Conservation (phyloP, 805 yeast species). For the Ogataea wickerhamii region DNA sequence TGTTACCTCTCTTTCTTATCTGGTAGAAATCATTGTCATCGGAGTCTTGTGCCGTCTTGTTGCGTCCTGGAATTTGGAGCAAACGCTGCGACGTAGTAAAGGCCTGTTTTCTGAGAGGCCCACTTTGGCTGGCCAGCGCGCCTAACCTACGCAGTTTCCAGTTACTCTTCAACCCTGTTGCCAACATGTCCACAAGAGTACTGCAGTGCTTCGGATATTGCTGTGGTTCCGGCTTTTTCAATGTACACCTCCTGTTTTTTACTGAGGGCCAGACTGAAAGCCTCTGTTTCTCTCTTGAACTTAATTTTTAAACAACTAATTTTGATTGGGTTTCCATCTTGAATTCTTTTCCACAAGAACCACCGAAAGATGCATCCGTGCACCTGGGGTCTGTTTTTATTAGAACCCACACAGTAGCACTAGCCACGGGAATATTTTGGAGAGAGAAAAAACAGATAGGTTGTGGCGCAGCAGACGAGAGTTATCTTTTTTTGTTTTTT, state of each 20-base stretch:
- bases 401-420: no score
- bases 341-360: background rate
- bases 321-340: conserved; percentile 11
- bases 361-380: no score
- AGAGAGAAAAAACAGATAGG: no score
- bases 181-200: conserved; percentile 5
- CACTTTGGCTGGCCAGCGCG: conserved; percentile 5
- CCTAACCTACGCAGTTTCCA: conserved; percentile 6
- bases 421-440: no score
- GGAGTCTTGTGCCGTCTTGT: conserved; percentile 22
- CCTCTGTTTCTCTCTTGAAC: background rate
- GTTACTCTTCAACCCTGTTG: conserved; percentile 7
- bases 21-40: conserved; percentile 31
- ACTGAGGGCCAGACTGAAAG: background rate
- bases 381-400: no score
- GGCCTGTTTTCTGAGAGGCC: background rate
- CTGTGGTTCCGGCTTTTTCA: background rate
- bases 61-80: conserved; percentile 4
- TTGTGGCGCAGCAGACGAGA: no score
- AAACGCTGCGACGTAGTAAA: conserved; percentile 5
- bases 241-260: background rate
- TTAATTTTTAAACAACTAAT: conserved; percentile 6
- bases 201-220: background rate
- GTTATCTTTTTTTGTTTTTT: no score
- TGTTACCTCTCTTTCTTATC: conserved; percentile 29